Base-by-base conservation (phyloP, 2,329 filamentous ascomycete genomes). In the Exserohilum rostratum region DNA sequence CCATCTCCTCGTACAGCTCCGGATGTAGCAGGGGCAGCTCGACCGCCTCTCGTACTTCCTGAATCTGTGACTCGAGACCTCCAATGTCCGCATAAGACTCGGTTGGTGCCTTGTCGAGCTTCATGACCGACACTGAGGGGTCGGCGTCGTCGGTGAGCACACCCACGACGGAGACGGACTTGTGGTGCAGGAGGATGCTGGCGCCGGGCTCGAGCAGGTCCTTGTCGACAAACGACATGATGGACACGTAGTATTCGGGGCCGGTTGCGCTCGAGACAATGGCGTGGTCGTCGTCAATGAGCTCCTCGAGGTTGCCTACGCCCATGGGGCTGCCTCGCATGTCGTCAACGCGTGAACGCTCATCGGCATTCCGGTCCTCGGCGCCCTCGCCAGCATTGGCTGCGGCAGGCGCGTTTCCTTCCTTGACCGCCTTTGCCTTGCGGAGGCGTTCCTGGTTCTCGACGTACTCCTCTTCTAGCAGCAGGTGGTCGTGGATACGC, bases 191-290 rank as follows among this genome's bases (percentile, higher is more conserved):
- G 44, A 99, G 82, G 44, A 99, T 95, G 68, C 92, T 97, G 15
- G 95, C 92, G 57, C 96, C 96, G 1, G 95, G 95, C 78, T 99
- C 95, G 38, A 99, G 84, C 3, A 99, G 86, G 71, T 99, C 95
- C 79, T 99, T 99, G 83, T 99, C 95, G 64, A 99, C 95, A 71
- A 99, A 99, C 50, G 93, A 97, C 95, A 98, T 98, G 84, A 99
- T 99, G 67, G 93, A 97, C 64, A 99, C 95, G 76, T 98, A 99
- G 84, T 96, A 99, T 77, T 99, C 95, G 1, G 95, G 95, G 0
- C 95, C 95, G 6, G 95, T 98, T 0, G 95, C 96, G 76, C 92
- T 96, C 15, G 93, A 97, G 31, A 99, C 95, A 72, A 99, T 99
- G 59, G 95, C 95, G 72, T 99, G 95, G 79, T 99, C 95, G 75